phyloP scores from a whole-genome alignment of 73 alveolate genomes.

The Diophrys appendiculata region DNA sequence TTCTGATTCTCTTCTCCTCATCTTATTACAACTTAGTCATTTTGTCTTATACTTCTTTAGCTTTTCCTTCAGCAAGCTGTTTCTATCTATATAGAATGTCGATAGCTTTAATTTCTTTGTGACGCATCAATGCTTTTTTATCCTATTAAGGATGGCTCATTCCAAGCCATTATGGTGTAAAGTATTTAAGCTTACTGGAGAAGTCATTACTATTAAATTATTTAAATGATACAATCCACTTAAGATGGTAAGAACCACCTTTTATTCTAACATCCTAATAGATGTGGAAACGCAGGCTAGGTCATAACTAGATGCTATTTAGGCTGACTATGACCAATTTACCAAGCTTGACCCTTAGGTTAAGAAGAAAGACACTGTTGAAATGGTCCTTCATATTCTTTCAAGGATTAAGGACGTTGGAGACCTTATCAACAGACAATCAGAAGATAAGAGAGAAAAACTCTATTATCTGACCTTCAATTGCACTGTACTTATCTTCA shows the following conservation, averaged over 20 bases:
- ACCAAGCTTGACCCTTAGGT: neutral
- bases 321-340: neutral
- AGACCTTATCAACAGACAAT: constrained; percentile 62
- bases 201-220: no score
- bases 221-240: no score
- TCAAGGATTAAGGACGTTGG: constrained; percentile 69
- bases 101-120: no score
- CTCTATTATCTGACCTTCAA: constrained; percentile 75
- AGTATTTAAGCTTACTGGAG: no score
- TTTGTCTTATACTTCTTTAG: no score
- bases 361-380: constrained; percentile 1
- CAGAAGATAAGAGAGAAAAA: constrained; percentile 77
- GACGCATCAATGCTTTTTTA: no score
- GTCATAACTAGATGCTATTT: neutral
- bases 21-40: no score
- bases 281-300: neutral
- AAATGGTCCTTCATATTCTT: constrained; percentile 70
- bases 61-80: no score
- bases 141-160: neutral
- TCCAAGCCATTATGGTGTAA: neutral
- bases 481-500: constrained; percentile 65
- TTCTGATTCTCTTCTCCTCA: no score
- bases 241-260: no score
- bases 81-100: no score
- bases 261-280: no score